phyloP scores from a whole-genome alignment of 768 basidiomycete genomes.

The Mycena floridula region DNA sequence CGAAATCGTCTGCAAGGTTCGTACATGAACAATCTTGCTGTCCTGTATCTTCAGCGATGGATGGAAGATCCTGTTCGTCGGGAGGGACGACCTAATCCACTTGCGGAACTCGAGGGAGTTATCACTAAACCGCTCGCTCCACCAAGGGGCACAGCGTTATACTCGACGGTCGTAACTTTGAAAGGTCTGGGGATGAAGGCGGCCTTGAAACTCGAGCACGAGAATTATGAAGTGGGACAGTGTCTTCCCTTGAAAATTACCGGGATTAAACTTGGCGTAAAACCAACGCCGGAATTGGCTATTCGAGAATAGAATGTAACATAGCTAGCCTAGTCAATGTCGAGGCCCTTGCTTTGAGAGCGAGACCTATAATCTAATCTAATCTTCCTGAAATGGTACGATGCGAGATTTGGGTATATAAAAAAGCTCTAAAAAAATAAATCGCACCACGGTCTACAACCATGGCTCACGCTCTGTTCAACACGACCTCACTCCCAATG shows the following conservation, averaged over 20 bases:
- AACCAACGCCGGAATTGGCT: constrained; percentile 17
- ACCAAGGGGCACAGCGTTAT: constrained; percentile 7
- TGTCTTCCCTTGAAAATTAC: constrained; percentile 10
- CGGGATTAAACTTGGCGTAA: constrained; percentile 21
- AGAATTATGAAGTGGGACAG: neutral
- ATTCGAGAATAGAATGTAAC: neutral
- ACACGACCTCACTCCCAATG: constrained; percentile 25
- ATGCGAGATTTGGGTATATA: too few relatives aligned
- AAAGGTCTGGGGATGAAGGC: constrained; percentile 3
- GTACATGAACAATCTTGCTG: constrained; percentile 34
- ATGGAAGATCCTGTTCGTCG: constrained; percentile 13
- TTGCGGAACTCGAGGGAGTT: constrained; percentile 16
- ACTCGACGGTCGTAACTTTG: constrained; percentile 11
- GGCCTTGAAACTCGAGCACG: neutral
- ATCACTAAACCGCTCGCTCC: neutral
- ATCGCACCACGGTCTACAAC: too few relatives aligned
- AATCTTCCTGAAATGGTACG: too few relatives aligned
- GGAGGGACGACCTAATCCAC: constrained; percentile 10
- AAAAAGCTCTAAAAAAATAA: too few relatives aligned
- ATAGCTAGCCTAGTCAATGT: too few relatives aligned
- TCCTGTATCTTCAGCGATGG: constrained; percentile 32
- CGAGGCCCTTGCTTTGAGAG: too few relatives aligned
- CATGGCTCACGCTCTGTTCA: constrained; percentile 31
- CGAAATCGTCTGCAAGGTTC: constrained; percentile 21
- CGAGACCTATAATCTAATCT: too few relatives aligned